Evolutionary conservation across 2,329 filamentous ascomycete species (phyloP).

Genomic region (Colletotrichum graminicola): DNA sequence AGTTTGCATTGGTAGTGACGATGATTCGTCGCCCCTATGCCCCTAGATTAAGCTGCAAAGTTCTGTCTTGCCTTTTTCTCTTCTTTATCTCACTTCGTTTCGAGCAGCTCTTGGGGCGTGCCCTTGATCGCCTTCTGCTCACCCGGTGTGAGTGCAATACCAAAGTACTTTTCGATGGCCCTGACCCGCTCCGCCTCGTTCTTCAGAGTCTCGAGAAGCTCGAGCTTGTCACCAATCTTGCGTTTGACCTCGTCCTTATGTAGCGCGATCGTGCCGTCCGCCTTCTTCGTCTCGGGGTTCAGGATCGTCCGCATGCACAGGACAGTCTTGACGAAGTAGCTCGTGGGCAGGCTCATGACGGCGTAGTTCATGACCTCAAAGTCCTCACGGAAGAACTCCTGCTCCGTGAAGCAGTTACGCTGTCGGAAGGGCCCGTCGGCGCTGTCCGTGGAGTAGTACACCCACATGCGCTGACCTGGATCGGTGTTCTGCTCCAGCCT

Average conservation of each 20-base stretch:
- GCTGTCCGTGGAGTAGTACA: conserved; percentile 51
- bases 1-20: no score
- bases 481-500: conserved; percentile 50
- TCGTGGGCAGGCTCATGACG: conserved; percentile 51
- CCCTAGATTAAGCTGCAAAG: not conserved
- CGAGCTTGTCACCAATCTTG: conserved; percentile 52
- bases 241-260: conserved; percentile 59
- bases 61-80: no score
- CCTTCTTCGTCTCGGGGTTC: conserved; percentile 38
- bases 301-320: conserved; percentile 51
- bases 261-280: conserved; percentile 58
- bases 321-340: conserved; percentile 55
- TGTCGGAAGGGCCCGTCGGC: conserved; percentile 54
- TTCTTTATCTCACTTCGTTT: not conserved
- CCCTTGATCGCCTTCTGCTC: conserved; percentile 64
- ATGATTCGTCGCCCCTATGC: not conserved
- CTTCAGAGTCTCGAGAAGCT: conserved; percentile 57
- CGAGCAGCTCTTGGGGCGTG: conserved; percentile 43
- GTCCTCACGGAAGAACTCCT: conserved; percentile 61
- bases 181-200: conserved; percentile 62
- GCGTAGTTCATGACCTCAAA: conserved; percentile 61
- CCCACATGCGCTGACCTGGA: conserved; percentile 53
- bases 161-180: conserved; percentile 64
- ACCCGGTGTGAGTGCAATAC: conserved; percentile 58
- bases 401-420: conserved; percentile 65